A percentile compares a stretch with the other conserved stretches of the same genome.
phyloP scores from a whole-genome alignment of 1,284 basidiomycete genomes.

The Coniferiporia sulphurascens region DNA sequence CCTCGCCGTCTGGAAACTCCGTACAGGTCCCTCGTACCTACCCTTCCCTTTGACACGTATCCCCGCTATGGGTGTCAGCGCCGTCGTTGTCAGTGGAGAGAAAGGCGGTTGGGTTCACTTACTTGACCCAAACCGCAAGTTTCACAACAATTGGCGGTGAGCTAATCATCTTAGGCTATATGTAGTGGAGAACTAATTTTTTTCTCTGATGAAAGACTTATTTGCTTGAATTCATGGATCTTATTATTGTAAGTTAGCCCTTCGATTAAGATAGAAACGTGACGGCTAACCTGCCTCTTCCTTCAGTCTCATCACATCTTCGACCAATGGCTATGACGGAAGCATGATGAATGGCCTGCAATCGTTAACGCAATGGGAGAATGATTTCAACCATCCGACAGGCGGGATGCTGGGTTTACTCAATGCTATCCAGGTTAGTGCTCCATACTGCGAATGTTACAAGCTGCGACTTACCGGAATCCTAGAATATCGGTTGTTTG shows the following conservation, averaged over 20 bases:
- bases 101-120: conserved; percentile 45
- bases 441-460: not conserved
- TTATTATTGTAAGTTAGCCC: conserved; percentile 47
- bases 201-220: conserved; percentile 38
- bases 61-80: conserved; percentile 42
- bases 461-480: not conserved
- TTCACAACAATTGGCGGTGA: conserved; percentile 69
- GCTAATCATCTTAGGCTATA: conserved; percentile 18
- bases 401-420: conserved; percentile 61
- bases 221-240: conserved; percentile 63
- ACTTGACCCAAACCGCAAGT: conserved; percentile 59
- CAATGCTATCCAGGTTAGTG: conserved; percentile 67
- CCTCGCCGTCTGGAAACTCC: not conserved
- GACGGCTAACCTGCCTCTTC: not conserved
- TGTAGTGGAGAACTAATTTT: conserved; percentile 4
- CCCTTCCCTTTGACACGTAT: not conserved
- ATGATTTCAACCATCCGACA: conserved; percentile 51
- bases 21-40: not conserved
- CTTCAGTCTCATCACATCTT: conserved; percentile 64
- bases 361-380: conserved; percentile 54
- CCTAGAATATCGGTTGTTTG: conserved; percentile 64
- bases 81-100: conserved; percentile 29
- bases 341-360: conserved; percentile 77
- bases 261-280: not conserved
- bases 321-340: conserved; percentile 73